Base-by-base conservation (phyloP, 2,329 filamentous ascomycete species). In the Zelopaecilomyces penicillatus region DNA sequence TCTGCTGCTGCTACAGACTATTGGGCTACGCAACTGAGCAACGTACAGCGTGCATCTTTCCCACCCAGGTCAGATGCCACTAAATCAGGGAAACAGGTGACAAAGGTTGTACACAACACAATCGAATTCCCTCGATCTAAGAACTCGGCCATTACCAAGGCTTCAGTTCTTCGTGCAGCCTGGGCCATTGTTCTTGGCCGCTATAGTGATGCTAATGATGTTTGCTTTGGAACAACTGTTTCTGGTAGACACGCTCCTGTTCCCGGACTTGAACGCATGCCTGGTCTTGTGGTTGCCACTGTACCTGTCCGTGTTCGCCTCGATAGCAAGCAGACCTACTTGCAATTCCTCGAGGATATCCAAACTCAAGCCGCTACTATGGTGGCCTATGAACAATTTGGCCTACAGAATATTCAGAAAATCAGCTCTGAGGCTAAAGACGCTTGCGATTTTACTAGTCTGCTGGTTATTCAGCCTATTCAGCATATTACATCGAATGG, bases 141-240 rank as follows among this genome's bases (percentile, higher is more conserved):
- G 6, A 43, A 32, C 43, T 48, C 46, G 30, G 49, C 37, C n/a
- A 45, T 54, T 30, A 57, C 54, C 1, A 31, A 52, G 7, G 50
- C 58, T 1, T 55, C 51, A 1, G 37, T 59, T 2, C 40, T 59
- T 8, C 51, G 59, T 4, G 55, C 57, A 1, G 56, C 59, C 3
- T 57, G 56, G 53, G 44, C 55, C 2, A 42, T 73, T 5, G 55
- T 69, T 4, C 57, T 65, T 2, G 60, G 61, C 0, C 50, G 63
- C 2, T 67, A 69, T 41, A 58, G 66, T 49, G 57, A 33, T 46
- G 61, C 49, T 4, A 43, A 37, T 10, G 49, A 45, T 30, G 43
- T 53, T 7, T 19, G 46, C 3, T 57, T 52, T 43, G 54, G 53
- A 7, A 36, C 38, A 4, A 44, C 49, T 3, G 41, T 53, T n/a